A percentile compares a stretch with the other conserved stretches of the same genome.
phyloP scores from a whole-genome alignment of 106 monocot species.

The Acorus gramineus region DNA sequence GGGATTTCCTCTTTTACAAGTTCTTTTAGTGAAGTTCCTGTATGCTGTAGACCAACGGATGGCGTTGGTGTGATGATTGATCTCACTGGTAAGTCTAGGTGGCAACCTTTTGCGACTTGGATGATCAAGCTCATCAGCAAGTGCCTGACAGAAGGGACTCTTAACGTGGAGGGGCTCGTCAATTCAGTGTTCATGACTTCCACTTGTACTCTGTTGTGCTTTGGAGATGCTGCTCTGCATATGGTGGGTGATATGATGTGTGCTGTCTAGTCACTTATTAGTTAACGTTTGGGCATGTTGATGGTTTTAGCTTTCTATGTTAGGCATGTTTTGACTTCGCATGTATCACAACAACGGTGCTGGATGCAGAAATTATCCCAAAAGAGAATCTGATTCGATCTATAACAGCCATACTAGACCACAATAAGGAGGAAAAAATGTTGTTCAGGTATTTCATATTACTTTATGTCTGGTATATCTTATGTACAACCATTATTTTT shows the following conservation, averaged over 20 bases:
- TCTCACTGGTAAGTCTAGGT: conserved; percentile 43
- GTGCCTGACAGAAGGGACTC: conserved; percentile 83
- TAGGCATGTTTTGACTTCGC: conserved; percentile 96
- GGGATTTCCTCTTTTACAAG: conserved; percentile 24
- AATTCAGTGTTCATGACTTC: conserved; percentile 39
- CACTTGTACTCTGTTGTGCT: conserved; percentile 49
- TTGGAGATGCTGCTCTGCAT: conserved; percentile 60
- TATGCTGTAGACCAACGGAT: conserved; percentile 39
- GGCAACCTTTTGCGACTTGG: conserved; percentile 70
- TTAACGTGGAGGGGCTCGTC: conserved; percentile 75
- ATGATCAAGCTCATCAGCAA: conserved; percentile 65
- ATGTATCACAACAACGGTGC: conserved; percentile 46
- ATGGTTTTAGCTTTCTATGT: conserved; percentile 10
- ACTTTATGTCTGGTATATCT: neutral
- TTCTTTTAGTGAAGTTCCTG: conserved; percentile 61
- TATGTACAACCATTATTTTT: neutral
- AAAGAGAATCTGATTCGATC: conserved; percentile 60
- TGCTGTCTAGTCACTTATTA: too few relatives aligned
- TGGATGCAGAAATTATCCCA: conserved; percentile 49
- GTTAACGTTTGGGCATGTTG: neutral
- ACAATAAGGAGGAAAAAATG: conserved; percentile 22
- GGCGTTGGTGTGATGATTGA: conserved; percentile 66
- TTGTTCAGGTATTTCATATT: neutral
- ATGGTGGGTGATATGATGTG: conserved; percentile 36
- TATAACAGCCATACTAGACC: conserved; percentile 48